These are phyloP conservation scores for Pichia gijzeniarum DNA, from an alignment of 805 yeast genomes.

Conservation along the genomic window DNA sequence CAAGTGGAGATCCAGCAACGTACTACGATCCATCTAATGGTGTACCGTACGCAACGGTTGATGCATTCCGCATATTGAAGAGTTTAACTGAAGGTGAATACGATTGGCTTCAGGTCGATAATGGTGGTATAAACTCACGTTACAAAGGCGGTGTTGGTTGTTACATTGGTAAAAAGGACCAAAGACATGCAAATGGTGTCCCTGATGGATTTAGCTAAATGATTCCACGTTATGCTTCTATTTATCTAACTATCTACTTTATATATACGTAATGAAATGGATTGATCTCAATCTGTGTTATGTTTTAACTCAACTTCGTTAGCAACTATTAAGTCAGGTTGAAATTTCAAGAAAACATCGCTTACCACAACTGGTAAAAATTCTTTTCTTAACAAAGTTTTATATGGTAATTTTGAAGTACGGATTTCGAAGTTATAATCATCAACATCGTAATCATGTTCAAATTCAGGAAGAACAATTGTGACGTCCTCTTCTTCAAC, in stretches of 20 bases:
- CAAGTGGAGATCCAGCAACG: slow-evolving; percentile 72
- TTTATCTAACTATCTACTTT: neutral
- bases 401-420: slow-evolving; percentile 33
- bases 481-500: slow-evolving; percentile 29
- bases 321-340: slow-evolving; percentile 50
- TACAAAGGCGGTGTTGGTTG: slow-evolving; percentile 34
- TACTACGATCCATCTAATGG: slow-evolving; percentile 87
- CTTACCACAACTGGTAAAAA: slow-evolving; percentile 47
- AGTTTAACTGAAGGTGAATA: slow-evolving; percentile 49
- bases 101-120: slow-evolving; percentile 46
- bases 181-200: slow-evolving; percentile 72
- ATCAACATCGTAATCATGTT: slow-evolving; percentile 70
- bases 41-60: slow-evolving; percentile 78
- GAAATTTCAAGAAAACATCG: slow-evolving; percentile 48
- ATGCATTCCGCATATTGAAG: slow-evolving; percentile 60
- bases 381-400: slow-evolving; percentile 34
- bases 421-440: slow-evolving; percentile 49
- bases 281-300: slow-evolving; percentile 29
- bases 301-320: slow-evolving; percentile 64
- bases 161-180: slow-evolving; percentile 34
- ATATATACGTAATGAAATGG: slow-evolving; percentile 2
- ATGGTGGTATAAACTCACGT: slow-evolving; percentile 36
- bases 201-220: slow-evolving; percentile 67
- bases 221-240: neutral
- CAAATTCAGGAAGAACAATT: slow-evolving; percentile 55